Evolutionary conservation across 2,329 filamentous ascomycete genomes (phyloP).

Genomic region (Dactylella cylindrospora): DNA sequence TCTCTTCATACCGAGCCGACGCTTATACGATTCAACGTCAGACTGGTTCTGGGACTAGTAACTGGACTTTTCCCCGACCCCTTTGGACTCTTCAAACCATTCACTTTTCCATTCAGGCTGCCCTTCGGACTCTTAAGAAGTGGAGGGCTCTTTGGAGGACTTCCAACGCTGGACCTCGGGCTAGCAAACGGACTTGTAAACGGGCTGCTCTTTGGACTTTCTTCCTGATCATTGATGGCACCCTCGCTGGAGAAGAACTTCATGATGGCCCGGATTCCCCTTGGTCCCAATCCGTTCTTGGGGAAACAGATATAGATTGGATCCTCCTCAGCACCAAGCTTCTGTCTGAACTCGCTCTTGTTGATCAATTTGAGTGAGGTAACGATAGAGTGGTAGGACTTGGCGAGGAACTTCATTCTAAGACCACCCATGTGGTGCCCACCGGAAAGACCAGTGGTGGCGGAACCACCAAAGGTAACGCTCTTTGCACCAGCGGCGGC

Average conservation of each 20-base stretch:
- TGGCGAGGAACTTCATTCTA: slow-evolving; percentile 76
- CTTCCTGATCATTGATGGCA: slow-evolving; percentile 24
- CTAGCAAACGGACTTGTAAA: slow-evolving; percentile 26
- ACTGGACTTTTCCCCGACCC: slow-evolving; percentile 18
- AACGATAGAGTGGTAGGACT: slow-evolving; percentile 78
- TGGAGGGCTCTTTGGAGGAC: slow-evolving; percentile 38
- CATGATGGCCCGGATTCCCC: slow-evolving; percentile 80
- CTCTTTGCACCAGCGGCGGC: slow-evolving; percentile 62
- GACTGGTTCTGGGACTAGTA: slow-evolving; percentile 29
- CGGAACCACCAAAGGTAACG: slow-evolving; percentile 86
- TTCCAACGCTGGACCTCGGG: slow-evolving; percentile 31
- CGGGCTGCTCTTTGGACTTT: slow-evolving; percentile 19
- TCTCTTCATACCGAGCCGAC: slow-evolving; percentile 14
- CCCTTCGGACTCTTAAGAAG: slow-evolving; percentile 40
- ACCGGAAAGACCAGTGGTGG: slow-evolving; percentile 70
- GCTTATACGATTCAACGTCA: slow-evolving; percentile 35
- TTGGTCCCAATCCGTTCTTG: slow-evolving; percentile 76
- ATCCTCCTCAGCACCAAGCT: slow-evolving; percentile 82
- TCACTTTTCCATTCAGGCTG: slow-evolving; percentile 17
- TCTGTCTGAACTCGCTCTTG: slow-evolving; percentile 87
- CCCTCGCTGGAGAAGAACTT: slow-evolving; percentile 60
- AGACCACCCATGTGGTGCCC: slow-evolving; percentile 80
- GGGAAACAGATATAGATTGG: slow-evolving; percentile 89
- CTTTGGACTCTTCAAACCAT: slow-evolving; percentile 13
- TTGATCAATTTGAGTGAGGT: slow-evolving; percentile 78